Evolutionary conservation across 2,329 filamentous ascomycete genomes (phyloP).

Genomic region (Diaporthe helianthi): DNA sequence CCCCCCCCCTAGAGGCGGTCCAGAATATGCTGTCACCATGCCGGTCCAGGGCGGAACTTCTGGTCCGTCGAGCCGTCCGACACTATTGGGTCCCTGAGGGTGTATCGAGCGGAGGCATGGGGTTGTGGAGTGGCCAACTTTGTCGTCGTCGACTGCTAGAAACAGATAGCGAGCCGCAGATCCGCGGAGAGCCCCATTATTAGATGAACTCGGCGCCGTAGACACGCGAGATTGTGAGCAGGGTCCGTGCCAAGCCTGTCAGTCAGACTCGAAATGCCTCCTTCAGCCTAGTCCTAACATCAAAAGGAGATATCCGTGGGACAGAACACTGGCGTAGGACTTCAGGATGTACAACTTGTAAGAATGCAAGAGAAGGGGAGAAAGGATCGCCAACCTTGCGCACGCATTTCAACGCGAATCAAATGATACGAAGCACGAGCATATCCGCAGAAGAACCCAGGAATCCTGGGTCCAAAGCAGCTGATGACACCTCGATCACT

Average conservation of each 20-base stretch:
- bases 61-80: conserved; percentile 7
- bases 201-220: conserved; percentile 6
- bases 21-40: background rate
- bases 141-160: conserved; percentile 12
- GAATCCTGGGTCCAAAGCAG: background rate
- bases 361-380: background rate
- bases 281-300: conserved; percentile 26
- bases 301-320: conserved; percentile 13
- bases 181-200: conserved; percentile 13
- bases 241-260: conserved; percentile 29
- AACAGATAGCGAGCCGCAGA: conserved; percentile 25
- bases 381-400: conserved; percentile 23
- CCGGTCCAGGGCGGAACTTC: conserved; percentile 15
- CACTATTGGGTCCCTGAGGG: background rate
- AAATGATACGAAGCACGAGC: conserved; percentile 17
- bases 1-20: background rate
- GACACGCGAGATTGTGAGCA: conserved; percentile 14
- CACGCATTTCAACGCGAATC: conserved; percentile 1
- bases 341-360: background rate
- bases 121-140: conserved; percentile 10
- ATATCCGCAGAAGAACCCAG: conserved; percentile 2
- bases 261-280: conserved; percentile 14
- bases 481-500: background rate
- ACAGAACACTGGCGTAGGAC: background rate
- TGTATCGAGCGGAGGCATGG: conserved; percentile 6